Percentiles rank a stretch among this genome's conserved stretches.
phyloP scores from a whole-genome alignment of 2,329 filamentous ascomycete genomes.

The Capronia coronata region DNA sequence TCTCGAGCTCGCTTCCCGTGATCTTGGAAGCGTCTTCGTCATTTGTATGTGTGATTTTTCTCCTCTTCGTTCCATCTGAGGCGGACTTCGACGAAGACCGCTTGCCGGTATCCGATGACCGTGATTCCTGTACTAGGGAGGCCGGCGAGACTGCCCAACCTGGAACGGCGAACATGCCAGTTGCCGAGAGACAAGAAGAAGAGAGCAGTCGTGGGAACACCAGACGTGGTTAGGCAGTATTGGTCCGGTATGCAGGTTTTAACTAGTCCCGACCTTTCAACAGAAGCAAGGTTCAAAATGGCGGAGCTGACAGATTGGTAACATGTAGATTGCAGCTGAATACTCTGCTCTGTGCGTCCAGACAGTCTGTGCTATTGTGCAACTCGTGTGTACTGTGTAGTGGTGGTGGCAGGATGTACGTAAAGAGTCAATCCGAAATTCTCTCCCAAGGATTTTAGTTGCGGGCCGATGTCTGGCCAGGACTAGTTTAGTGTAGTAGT shows the following conservation, averaged over 20 bases:
- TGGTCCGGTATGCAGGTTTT: constrained; percentile 15
- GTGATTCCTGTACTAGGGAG: constrained; percentile 28
- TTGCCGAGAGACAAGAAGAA: neutral
- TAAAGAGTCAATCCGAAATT: too few species aligned
- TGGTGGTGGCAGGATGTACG: too few species aligned
- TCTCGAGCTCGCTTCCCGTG: constrained; percentile 63
- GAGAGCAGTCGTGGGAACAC: neutral
- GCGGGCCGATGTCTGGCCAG: too few species aligned
- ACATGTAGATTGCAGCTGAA: neutral
- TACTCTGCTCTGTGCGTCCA: neutral
- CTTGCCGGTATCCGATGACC: constrained; percentile 30
- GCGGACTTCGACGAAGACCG: constrained; percentile 1
- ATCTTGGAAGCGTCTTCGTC: constrained; percentile 38
- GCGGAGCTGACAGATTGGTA: too few species aligned
- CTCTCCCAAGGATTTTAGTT: too few species aligned
- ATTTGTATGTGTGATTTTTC: constrained; percentile 38
- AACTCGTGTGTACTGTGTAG: too few species aligned
- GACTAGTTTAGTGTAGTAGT: too few species aligned
- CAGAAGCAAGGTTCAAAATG: too few species aligned
- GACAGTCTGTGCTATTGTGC: too few species aligned
- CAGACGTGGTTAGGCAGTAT: neutral
- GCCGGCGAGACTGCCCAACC: constrained; percentile 71
- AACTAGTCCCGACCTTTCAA: neutral
- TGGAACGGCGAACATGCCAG: constrained; percentile 75
- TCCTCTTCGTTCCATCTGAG: constrained; percentile 42